Conservation (phyloP, 2,329 filamentous ascomycete genomes). For the Mycogone perniciosa region DNA sequence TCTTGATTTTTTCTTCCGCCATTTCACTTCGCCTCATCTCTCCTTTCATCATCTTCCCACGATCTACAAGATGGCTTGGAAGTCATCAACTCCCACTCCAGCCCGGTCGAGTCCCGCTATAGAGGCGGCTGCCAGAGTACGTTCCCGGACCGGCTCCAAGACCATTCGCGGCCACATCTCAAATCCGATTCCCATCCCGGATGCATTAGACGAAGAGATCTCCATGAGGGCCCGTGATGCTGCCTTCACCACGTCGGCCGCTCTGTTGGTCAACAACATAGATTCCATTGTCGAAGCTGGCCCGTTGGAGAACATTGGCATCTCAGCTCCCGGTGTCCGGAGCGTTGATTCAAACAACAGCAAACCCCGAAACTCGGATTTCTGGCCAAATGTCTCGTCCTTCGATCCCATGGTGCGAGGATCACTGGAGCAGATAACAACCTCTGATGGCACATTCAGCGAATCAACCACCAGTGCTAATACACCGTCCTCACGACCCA, state of each 20-base stretch:
- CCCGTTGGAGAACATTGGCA: neutral
- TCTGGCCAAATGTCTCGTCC: too few relatives aligned
- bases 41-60: too few relatives aligned
- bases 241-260: neutral
- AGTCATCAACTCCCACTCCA: neutral
- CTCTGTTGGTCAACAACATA: neutral
- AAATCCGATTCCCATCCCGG: constrained; percentile 51
- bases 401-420: too few relatives aligned
- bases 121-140: constrained; percentile 1
- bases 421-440: too few relatives aligned
- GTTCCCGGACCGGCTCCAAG: constrained; percentile 18
- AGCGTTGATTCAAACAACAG: too few relatives aligned
- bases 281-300: constrained; percentile 1
- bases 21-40: too few relatives aligned
- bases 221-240: constrained; percentile 29
- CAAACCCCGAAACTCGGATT: too few relatives aligned
- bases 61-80: neutral
- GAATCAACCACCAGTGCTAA: constrained; percentile 40
- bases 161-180: constrained; percentile 56
- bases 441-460: neutral
- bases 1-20: neutral
- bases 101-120: constrained; percentile 3
- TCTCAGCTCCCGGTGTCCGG: neutral
- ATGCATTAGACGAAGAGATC: constrained; percentile 46
- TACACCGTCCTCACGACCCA: constrained; percentile 20